Conservation (phyloP, 2,329 filamentous ascomycete species). For the Penicillium concentricum region DNA sequence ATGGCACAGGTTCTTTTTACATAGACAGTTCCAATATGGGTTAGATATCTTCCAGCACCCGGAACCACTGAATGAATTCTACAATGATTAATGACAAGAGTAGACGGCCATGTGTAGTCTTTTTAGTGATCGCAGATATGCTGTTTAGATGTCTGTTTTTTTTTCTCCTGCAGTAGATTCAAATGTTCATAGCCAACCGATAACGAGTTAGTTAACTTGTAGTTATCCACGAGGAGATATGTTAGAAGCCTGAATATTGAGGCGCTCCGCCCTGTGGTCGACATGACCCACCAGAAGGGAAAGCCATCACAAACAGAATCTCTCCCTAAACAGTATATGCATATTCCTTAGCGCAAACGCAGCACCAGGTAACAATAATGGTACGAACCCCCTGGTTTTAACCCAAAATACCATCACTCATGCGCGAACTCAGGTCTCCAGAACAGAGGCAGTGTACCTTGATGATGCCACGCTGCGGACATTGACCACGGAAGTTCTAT, state of each 20-base stretch:
- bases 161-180: background rate
- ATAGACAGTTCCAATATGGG: background rate
- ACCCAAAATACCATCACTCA: background rate
- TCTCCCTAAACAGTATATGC: too few relatives aligned
- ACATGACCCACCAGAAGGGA: background rate
- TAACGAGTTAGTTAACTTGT: too few relatives aligned
- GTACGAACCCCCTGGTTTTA: background rate
- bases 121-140: too few relatives aligned
- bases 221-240: background rate
- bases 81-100: background rate
- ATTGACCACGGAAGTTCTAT: conserved; percentile 21
- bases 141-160: too few relatives aligned
- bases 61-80: background rate
- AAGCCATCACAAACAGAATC: background rate
- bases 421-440: conserved; percentile 1
- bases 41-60: background rate
- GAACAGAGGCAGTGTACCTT: conserved; percentile 29
- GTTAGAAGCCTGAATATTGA: background rate
- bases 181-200: background rate
- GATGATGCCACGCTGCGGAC: conserved; percentile 22
- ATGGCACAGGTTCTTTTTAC: background rate
- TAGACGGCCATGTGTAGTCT: too few relatives aligned
- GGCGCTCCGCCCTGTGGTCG: background rate
- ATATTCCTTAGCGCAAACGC: background rate
- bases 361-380: background rate